These are phyloP conservation scores for Talaromyces sp. DNA, from an alignment of 2,329 filamentous ascomycete species.

Conservation along the genomic window DNA sequence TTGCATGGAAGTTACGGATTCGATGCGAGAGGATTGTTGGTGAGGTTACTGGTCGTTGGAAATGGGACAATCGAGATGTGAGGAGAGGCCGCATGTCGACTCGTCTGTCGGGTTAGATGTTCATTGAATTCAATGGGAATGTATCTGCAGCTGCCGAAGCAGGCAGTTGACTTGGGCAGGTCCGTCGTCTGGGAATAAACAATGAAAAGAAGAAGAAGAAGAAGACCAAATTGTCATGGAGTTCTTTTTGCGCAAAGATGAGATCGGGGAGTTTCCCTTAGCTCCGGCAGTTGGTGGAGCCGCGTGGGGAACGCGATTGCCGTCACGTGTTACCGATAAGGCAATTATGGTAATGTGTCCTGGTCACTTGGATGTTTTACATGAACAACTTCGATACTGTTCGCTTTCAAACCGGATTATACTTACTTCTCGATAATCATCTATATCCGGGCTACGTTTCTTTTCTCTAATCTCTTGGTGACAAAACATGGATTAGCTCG, in stretches of 20 bases:
- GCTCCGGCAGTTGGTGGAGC: not conserved
- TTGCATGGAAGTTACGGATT: slow-evolving; percentile 48
- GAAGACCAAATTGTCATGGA: no score
- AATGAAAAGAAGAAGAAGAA: not conserved
- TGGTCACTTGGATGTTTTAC: not conserved
- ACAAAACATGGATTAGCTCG: slow-evolving; percentile 10
- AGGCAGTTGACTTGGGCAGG: not conserved
- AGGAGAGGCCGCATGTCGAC: slow-evolving; percentile 7
- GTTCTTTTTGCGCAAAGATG: no score
- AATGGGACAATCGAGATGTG: slow-evolving; percentile 2
- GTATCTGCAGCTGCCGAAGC: not conserved
- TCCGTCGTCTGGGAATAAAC: not conserved
- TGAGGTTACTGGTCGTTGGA: slow-evolving; percentile 2
- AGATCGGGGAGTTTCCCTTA: not conserved
- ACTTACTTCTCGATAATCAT: not conserved
- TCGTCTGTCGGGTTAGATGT: not conserved
- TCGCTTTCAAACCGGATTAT: not conserved
- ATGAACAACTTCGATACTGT: not conserved
- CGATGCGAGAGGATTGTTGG: slow-evolving; percentile 18
- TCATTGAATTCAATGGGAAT: not conserved
- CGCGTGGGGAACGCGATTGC: not conserved
- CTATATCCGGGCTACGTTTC: not conserved
- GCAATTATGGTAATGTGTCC: slow-evolving; percentile 11
- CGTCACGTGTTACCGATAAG: slow-evolving; percentile 15
- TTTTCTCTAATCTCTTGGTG: not conserved